Percentiles rank a stretch among this genome's conserved stretches.
These are phyloP conservation scores for Nissolia schottii DNA, from an alignment of 306 rosid genomes.

Conservation along the genomic window DNA sequence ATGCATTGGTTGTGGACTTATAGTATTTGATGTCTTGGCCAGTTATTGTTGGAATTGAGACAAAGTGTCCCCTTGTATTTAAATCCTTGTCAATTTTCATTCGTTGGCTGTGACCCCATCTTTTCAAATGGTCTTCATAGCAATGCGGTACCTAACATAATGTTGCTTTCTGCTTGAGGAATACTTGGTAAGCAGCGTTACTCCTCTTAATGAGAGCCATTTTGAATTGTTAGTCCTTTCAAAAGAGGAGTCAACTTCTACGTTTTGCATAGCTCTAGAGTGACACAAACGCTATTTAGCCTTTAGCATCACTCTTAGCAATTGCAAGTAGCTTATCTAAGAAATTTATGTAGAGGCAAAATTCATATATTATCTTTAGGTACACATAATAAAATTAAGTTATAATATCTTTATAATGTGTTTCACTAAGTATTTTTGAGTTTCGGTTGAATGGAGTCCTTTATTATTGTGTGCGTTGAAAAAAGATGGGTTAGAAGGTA, in stretches of 20 bases:
- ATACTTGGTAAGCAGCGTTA: neutral
- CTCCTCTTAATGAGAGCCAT: neutral
- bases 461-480: too few species aligned
- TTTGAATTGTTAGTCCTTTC: neutral
- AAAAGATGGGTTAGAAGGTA: too few species aligned
- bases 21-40: neutral
- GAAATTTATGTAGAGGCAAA: too few species aligned
- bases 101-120: neutral
- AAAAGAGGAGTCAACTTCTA: neutral
- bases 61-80: neutral
- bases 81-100: neutral
- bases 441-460: too few species aligned
- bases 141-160: neutral
- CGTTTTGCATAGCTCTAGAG: neutral
- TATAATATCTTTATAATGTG: too few species aligned
- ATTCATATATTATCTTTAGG: too few species aligned
- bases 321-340: conserved; percentile 22
- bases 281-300: neutral
- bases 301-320: conserved; percentile 16
- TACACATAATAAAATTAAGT: too few species aligned
- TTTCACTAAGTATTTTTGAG: too few species aligned
- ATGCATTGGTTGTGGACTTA: neutral
- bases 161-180: neutral
- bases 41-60: neutral
- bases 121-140: neutral